A percentile compares a stretch with the other conserved stretches of the same genome.
Evolutionary conservation across 306 rosid species (phyloP).

Genomic region (Prunus mongolica): DNA sequence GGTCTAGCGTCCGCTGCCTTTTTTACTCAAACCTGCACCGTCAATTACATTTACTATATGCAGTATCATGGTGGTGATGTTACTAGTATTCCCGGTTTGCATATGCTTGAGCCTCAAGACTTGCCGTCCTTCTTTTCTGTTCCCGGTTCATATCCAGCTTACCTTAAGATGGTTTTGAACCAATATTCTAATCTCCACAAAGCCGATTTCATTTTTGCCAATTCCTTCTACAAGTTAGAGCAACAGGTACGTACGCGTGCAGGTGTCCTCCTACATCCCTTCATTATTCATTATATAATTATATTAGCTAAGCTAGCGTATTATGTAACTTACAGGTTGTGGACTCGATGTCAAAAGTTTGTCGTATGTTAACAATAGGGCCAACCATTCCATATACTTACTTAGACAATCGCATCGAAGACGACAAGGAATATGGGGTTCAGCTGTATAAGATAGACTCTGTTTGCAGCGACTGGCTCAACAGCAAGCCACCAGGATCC

Average conservation of each 20-base stretch:
- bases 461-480: slow-evolving; percentile 35
- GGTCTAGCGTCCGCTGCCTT: slow-evolving; percentile 43
- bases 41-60: slow-evolving; percentile 33
- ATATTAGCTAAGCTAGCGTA: too few relatives aligned
- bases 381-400: slow-evolving; percentile 51
- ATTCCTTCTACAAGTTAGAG: slow-evolving; percentile 58
- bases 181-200: slow-evolving; percentile 41
- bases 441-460: slow-evolving; percentile 32
- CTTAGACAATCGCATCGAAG: slow-evolving; percentile 38
- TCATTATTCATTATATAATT: too few relatives aligned
- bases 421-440: slow-evolving; percentile 44
- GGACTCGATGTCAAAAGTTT: slow-evolving; percentile 51
- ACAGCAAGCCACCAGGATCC: slow-evolving; percentile 35
- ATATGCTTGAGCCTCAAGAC: slow-evolving; percentile 40
- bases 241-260: slow-evolving; percentile 27
- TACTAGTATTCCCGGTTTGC: slow-evolving; percentile 38
- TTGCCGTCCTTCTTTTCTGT: slow-evolving; percentile 44
- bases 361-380: slow-evolving; percentile 48
- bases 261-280: not conserved
- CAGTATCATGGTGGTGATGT: slow-evolving; percentile 28
- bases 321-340: slow-evolving; percentile 27
- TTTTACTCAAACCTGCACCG: slow-evolving; percentile 56
- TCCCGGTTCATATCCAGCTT: slow-evolving; percentile 46
- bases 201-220: slow-evolving; percentile 56
- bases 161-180: slow-evolving; percentile 43